These are phyloP conservation scores for Phytophthora fragariaefolia DNA, from an alignment of 352 stramenopile species.

Conservation along the genomic window DNA sequence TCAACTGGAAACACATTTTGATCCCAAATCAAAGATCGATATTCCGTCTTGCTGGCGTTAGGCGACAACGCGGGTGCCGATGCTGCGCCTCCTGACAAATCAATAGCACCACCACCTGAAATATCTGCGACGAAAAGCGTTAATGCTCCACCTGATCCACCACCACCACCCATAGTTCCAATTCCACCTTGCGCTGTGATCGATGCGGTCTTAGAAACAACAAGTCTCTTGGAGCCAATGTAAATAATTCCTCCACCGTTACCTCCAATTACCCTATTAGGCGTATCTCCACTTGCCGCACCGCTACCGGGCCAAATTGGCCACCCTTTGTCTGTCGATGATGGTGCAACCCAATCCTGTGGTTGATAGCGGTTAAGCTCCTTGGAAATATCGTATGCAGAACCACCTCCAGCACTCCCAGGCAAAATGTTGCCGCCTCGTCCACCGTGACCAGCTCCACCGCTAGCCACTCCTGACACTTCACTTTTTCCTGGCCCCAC, in stretches of 20 bases:
- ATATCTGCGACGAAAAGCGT: slow-evolving; percentile 67
- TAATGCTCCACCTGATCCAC: slow-evolving; percentile 74
- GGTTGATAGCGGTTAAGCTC: slow-evolving; percentile 25
- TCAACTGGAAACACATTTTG: slow-evolving; percentile 13
- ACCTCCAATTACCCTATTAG: slow-evolving; percentile 62
- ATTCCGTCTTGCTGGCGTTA: slow-evolving; percentile 11
- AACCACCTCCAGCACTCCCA: slow-evolving; percentile 52
- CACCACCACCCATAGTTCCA: slow-evolving; percentile 70
- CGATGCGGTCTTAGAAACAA: slow-evolving; percentile 46
- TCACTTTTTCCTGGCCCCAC: slow-evolving; percentile 62
- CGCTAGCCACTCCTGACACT: slow-evolving; percentile 57
- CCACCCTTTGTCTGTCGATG: slow-evolving; percentile 41
- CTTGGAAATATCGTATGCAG: slow-evolving; percentile 48
- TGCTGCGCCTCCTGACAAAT: slow-evolving; percentile 60
- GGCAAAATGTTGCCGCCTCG: slow-evolving; percentile 67
- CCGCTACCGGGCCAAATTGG: slow-evolving; percentile 75
- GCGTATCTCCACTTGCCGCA: slow-evolving; percentile 55
- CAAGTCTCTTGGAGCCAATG: slow-evolving; percentile 58
- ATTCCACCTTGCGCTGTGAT: slow-evolving; percentile 61
- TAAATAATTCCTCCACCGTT: slow-evolving; percentile 79
- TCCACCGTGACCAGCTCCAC: slow-evolving; percentile 73
- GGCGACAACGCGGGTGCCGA: slow-evolving; percentile 16
- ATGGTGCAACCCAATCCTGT: slow-evolving; percentile 11
- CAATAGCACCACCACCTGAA: slow-evolving; percentile 60
- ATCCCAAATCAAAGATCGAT: slow-evolving; percentile 45